Evolutionary conservation across 1,139 yeast species (phyloP).

Genomic region (Geotrichum candidum): DNA sequence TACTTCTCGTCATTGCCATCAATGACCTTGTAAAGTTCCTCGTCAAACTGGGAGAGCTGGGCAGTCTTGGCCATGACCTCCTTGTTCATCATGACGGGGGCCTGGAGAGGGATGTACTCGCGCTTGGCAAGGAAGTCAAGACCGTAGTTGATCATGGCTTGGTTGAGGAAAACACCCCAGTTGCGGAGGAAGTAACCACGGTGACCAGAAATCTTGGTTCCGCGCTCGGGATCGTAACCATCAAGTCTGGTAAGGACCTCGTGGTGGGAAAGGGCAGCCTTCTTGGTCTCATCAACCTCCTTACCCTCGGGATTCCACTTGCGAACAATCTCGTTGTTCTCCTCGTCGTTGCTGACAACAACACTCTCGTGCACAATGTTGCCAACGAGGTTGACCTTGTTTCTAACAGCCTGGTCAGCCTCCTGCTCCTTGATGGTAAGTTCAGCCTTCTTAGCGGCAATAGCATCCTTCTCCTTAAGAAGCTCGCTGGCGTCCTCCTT

Average conservation of each 20-base stretch:
- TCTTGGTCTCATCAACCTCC: conserved; percentile 48
- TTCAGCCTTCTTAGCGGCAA: conserved; percentile 63
- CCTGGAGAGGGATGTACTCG: conserved; percentile 87
- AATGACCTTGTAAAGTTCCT: conserved; percentile 90
- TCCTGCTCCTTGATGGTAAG: conserved; percentile 64
- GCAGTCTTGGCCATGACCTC: conserved; percentile 99
- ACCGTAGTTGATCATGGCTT: conserved; percentile 96
- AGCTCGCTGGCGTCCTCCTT: conserved; percentile 90
- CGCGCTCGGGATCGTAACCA: conserved; percentile 98
- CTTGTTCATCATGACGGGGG: conserved; percentile 99
- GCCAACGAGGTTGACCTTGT: conserved; percentile 84
- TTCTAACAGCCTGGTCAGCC: conserved; percentile 68
- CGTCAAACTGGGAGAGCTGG: conserved; percentile 95
- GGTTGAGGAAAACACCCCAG: conserved; percentile 94
- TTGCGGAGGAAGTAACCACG: conserved; percentile 95
- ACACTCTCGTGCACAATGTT: conserved; percentile 91
- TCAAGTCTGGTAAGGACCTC: conserved; percentile 90
- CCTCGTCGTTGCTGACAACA: conserved; percentile 83
- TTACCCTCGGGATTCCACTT: conserved; percentile 75
- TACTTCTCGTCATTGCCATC: conserved; percentile 98
- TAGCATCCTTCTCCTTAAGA: conserved; percentile 68
- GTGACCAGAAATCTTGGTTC: conserved; percentile 96
- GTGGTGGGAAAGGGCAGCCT: conserved; percentile 86
- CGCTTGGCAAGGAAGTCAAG: conserved; percentile 72
- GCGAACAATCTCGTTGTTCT: conserved; percentile 77